Evolutionary conservation across 805 yeast species (phyloP).

Genomic region (Kazachstania martiniae): DNA sequence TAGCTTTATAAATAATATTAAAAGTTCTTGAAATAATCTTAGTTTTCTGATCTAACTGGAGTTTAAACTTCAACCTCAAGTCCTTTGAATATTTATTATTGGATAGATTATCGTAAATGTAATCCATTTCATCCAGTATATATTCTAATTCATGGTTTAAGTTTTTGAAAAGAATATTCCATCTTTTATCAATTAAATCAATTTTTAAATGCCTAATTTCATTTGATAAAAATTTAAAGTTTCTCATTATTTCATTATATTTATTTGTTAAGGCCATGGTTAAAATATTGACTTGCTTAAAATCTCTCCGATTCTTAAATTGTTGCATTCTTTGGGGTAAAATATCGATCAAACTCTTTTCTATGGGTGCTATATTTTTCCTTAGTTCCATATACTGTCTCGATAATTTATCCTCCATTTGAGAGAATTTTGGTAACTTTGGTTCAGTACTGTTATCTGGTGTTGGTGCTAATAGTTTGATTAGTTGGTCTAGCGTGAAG

Average conservation of each 20-base stretch:
- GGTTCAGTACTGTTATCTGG: constrained; percentile 17
- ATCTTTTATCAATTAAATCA: constrained; percentile 41
- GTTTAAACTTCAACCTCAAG: background rate
- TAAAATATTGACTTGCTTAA: constrained; percentile 13
- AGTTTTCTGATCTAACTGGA: constrained; percentile 28
- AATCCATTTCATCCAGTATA: constrained; percentile 16
- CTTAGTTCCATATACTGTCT: constrained; percentile 34
- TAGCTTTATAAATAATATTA: constrained; percentile 29
- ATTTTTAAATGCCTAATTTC: constrained; percentile 34
- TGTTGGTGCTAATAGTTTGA: constrained; percentile 22
- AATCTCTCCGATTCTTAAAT: constrained; percentile 28
- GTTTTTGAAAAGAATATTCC: constrained; percentile 43
- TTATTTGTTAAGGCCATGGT: constrained; percentile 28
- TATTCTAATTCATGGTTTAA: constrained; percentile 34
- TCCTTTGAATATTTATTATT: constrained; percentile 5
- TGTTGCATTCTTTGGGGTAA: constrained; percentile 40
- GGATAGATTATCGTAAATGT: constrained; percentile 6
- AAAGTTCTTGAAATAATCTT: constrained; percentile 33
- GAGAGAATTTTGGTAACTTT: constrained; percentile 31
- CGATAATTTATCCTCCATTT: constrained; percentile 32
- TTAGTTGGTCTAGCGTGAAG: constrained; percentile 28
- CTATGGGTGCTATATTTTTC: constrained; percentile 38
- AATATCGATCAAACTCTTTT: constrained; percentile 39
- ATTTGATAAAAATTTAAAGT: constrained; percentile 32
- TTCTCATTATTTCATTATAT: constrained; percentile 31